Base-by-base conservation (phyloP, 2,329 filamentous ascomycete genomes). In the Claviceps humidiphila region DNA sequence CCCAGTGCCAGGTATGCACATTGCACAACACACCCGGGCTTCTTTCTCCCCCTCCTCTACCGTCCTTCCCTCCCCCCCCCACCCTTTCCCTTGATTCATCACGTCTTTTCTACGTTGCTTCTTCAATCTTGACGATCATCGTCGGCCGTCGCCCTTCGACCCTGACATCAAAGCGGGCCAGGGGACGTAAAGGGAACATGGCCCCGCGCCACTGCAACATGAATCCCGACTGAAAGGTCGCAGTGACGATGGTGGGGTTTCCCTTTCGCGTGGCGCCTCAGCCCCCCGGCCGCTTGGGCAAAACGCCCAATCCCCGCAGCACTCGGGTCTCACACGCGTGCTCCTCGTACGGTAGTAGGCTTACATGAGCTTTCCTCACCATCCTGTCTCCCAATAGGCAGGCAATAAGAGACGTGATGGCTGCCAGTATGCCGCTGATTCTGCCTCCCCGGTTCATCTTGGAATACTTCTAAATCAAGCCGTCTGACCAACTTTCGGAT, bases 251-350 rank as follows among this genome's bases (percentile, higher is more conserved):
- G 43, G 50, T 38, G 20, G 17, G n/a, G 4, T 30, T 47, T 34
- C 22, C 50, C 42, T 45, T 51, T 49, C 40, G 44, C 49, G 49
- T 54, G 49, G 52, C 52, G 49, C 49, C 49, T 54, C 41, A 54
- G 49, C 52, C 49, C 52, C 49, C 44, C 17, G 42, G 39, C 17
- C 22, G 24, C 47, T 26, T 53, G 47, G 42, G 13, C 49, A 24
- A 7, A 42, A 39, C 41, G 37, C 41, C 40, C 20, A 34, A 44
- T 26, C 11, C 22, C 41, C 41, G 9, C 17, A 49, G 30, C 49
- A 46, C 40, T 53, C 43, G 51, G 47, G 47, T 50, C 41, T 43
- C 51, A 50, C 49, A 40, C 17, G 34, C 17, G n/a, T 38, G 42
- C 26, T 11, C 42, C 50, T 34, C 9, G 30, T 34, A 34, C 30